Evolutionary conservation across 257 asterid species (phyloP), one percentile per base, ranked within the genome.

Genomic region (Rauvolfia tetraphylla): DNA sequence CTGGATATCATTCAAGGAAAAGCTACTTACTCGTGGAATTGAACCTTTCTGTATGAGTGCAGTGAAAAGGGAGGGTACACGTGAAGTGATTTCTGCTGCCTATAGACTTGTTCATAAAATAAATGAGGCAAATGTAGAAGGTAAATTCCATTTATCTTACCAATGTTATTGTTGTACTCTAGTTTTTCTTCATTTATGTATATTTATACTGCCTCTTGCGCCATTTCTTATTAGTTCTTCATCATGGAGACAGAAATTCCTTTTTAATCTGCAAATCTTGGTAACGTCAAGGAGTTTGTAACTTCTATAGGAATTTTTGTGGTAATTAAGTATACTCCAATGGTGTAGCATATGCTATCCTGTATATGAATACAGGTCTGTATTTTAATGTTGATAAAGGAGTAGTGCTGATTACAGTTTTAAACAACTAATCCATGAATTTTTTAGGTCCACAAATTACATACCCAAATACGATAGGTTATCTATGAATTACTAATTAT

Each of bases 21-120:
- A 79, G 5, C 84, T 93, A 46, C 81, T 56, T 80, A 85, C 87
- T 76, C 89, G 87, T n/a, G 98, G 96, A 22, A 81, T 91, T 25
- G 90, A 93, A 80, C 90, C 94, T 34, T 87, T 91, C 78, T 87
- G 96, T 76, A 95, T 93, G 96, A 95, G 99, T 83, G 99, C 98
- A 0, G 91, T 81, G 80, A 82, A 88, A 65, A 85, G 88, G 65
- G 91, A 85, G 20, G 97, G 99, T 74, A 90, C 99, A n/a, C 89
- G 90, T 48, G 94, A 91, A 79, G 94, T 93, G 57, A 87, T 85
- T 78, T 88, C 78, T 67, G 87, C 83, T 82, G 98, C 99, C 65
- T 79, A 88, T 76, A 80, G 87, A 78, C 97, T 91, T 78, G 94
- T 90, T 73, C 84, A 68, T 74, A 56, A 71, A 68, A 75, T 84